These are phyloP conservation scores for Bauhinia variegata DNA, from an alignment of 306 rosid species.

Conservation along the genomic window DNA sequence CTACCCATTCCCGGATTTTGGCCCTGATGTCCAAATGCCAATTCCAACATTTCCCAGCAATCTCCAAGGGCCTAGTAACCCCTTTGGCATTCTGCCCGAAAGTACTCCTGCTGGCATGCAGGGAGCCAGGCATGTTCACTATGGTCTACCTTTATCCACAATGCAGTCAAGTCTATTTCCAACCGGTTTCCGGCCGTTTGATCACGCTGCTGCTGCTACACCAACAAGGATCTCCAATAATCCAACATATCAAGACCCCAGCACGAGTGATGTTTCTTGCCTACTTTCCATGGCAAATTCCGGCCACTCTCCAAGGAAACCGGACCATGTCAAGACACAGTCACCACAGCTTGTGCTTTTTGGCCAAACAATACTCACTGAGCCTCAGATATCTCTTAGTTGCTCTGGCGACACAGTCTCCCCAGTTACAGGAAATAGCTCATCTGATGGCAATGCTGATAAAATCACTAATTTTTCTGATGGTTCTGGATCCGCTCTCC, in stretches of 20 bases:
- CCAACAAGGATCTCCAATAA: conserved; percentile 41
- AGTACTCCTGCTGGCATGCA: conserved; percentile 99
- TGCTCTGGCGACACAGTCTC: conserved; percentile 71
- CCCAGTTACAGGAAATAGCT: conserved; percentile 67
- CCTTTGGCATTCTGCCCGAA: conserved; percentile 69
- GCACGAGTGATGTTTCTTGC: conserved; percentile 65
- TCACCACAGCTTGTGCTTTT: conserved; percentile 75
- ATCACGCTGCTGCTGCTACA: conserved; percentile 23
- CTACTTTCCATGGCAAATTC: conserved; percentile 65
- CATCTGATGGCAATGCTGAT: conserved; percentile 70
- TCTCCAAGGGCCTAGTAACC: conserved; percentile 62
- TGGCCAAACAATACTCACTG: conserved; percentile 73
- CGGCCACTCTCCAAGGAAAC: conserved; percentile 52
- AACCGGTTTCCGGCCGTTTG: conserved; percentile 52
- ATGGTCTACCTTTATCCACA: conserved; percentile 70
- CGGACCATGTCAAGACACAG: conserved; percentile 58
- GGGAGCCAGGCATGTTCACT: conserved; percentile 99
- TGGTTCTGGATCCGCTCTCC: conserved; percentile 60
- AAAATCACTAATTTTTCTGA: conserved; percentile 50
- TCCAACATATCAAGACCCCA: conserved; percentile 51
- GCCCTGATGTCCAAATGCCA: conserved; percentile 61
- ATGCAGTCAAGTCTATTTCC: conserved; percentile 66
- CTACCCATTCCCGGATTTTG: conserved; percentile 65
- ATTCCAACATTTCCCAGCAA: conserved; percentile 60
- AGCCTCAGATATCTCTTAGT: conserved; percentile 74